Evolutionary conservation across 306 rosid genomes (phyloP).

Genomic region (Ormosia emarginata): DNA sequence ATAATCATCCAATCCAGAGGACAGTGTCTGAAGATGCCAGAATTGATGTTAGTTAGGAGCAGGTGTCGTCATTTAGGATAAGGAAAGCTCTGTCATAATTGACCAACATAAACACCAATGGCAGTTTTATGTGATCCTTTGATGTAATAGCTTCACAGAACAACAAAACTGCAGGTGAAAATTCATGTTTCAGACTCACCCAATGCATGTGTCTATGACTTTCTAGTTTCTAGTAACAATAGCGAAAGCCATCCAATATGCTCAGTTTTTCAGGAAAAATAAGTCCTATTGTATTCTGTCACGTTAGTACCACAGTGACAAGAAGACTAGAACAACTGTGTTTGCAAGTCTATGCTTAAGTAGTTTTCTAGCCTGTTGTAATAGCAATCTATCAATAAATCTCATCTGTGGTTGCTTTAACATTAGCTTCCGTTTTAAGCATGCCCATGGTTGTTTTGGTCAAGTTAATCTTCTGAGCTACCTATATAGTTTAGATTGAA

Average conservation of each 20-base stretch:
- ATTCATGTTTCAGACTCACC: slow-evolving; percentile 9
- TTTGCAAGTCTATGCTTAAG: not conserved
- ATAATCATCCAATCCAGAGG: slow-evolving; percentile 98
- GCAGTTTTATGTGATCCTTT: not conserved
- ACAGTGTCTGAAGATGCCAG: slow-evolving; percentile 63
- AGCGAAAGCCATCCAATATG: not conserved
- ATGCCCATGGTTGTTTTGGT: not conserved
- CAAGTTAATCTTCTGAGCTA: not conserved
- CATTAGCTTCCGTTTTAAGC: not conserved
- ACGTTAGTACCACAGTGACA: not conserved
- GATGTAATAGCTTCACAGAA: slow-evolving; percentile 13
- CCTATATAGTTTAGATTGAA: not conserved
- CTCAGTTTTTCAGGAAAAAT: slow-evolving; percentile 4
- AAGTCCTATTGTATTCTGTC: not conserved
- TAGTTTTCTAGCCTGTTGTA: not conserved
- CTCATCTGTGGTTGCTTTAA: not conserved
- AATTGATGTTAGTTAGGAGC: slow-evolving; percentile 23
- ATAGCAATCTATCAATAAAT: slow-evolving; percentile 7
- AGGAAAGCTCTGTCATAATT: not conserved
- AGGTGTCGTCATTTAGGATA: not conserved
- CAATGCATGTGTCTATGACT: not conserved
- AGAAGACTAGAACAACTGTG: not conserved
- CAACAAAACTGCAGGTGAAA: slow-evolving; percentile 7
- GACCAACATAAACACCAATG: slow-evolving; percentile 14
- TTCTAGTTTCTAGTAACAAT: not conserved